phyloP scores from a whole-genome alignment of 2,329 filamentous ascomycete species.

The Colletotrichum sp. region DNA sequence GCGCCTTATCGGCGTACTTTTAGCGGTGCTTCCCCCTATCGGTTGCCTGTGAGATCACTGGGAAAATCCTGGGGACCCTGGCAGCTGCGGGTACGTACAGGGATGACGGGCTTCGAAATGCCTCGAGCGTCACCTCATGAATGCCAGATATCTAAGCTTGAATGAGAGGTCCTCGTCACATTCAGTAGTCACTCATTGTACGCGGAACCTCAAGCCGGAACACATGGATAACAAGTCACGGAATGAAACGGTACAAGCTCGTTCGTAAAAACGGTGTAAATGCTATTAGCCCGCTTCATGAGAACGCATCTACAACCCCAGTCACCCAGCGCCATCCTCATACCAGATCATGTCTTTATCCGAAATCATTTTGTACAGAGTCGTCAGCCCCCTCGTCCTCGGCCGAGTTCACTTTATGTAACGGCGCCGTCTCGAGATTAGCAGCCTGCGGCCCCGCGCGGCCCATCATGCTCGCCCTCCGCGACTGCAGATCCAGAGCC shows the following conservation, averaged over 20 bases:
- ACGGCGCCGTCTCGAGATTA: conserved; percentile 56
- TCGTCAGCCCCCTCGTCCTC: conserved; percentile 10
- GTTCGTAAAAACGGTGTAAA: not conserved
- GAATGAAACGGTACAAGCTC: not conserved
- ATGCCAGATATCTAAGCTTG: not conserved
- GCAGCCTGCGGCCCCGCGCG: conserved; percentile 40
- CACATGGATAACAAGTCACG: not conserved
- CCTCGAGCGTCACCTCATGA: not conserved
- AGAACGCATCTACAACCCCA: conserved; percentile 1
- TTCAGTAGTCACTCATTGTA: not conserved
- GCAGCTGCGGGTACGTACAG: not conserved
- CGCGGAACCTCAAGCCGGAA: rapidly evolving
- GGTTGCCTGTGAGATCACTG: conserved; percentile 19
- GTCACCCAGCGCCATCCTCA: not conserved
- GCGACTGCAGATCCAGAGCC: conserved; percentile 56
- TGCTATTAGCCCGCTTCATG: conserved; percentile 17
- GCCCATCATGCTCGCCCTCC: conserved; percentile 61
- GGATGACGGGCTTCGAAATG: not conserved
- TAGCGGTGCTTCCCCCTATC: conserved; percentile 1
- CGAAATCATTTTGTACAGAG: conserved; percentile 23
- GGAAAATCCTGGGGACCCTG: not conserved
- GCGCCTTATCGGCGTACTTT: not conserved
- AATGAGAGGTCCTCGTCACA: not conserved
- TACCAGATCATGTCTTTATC: conserved; percentile 5
- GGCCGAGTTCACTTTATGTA: conserved; percentile 31